Base-by-base conservation (phyloP, 2,329 filamentous ascomycete genomes). In the Scedosporium aurantiacum region DNA sequence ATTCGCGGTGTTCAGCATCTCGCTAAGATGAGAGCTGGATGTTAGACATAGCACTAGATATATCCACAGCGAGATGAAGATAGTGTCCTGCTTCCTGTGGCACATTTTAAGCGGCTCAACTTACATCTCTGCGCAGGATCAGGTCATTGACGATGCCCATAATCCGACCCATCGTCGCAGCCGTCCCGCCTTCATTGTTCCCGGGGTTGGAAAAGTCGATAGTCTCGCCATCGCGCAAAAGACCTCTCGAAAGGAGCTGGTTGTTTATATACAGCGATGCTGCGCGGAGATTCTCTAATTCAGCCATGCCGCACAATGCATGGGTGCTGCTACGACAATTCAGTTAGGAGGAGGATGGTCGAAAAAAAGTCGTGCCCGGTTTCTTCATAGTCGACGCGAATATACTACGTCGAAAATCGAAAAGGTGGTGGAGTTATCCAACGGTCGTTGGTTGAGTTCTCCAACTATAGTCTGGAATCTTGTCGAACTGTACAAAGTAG, bases 61-160 rank as follows among this genome's bases (percentile, higher is more conserved):
- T 28, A 23, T 21, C 3, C 28, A n/a, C 14, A 5, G 28, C 56
- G 37, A 21, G 28, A 21, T 21, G 18, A n/a, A 37, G 21, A 28
- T 18, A 8, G 10, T 16, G 16, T 14, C 14, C 23, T n/a, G 58
- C 62, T 23, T 21, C 56, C 5, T 25, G 57, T 61, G 32, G 10
- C 8, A 12, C 32, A 32, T 32, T 8, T 32, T 8, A 32, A 32
- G 5, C 28, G 5, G 7, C 7, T 32, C 28, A 37, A 78, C 85
- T 68, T 78, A 96, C 91, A 72, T 99, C 94, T 78, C 92, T 85
- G 66, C 92, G 84, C 63, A 97, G 73, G 63, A 99, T 90, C 67
- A 99, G 75, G 71, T 99, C 94, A 73, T 99, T 96, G 57, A 99
- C 85, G 25, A 99, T 82, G 70, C 93, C 89, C 76, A 99, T 96